A percentile compares a stretch with the other conserved stretches of the same genome.
Evolutionary conservation across 352 stramenopile species (phyloP).

Genomic region (Globisporangium takayamanum): DNA sequence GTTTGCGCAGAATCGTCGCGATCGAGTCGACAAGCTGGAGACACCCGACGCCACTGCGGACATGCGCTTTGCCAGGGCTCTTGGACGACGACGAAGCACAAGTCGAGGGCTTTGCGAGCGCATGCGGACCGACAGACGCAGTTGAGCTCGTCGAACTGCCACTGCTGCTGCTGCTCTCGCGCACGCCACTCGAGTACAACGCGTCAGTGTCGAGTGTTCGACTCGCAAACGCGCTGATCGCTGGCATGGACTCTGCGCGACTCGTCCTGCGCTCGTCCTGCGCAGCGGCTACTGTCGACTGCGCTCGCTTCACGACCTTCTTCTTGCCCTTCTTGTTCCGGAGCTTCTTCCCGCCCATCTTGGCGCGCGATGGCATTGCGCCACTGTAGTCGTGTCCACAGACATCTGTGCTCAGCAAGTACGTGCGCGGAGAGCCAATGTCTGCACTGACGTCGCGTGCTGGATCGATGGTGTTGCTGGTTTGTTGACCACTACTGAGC

Average conservation of each 20-base stretch:
- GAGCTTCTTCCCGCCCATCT: constrained; percentile 33
- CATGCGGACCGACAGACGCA: background rate
- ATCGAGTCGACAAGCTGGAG: constrained; percentile 10
- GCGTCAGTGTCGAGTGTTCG: background rate
- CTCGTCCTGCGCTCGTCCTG: background rate
- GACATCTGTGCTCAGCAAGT: background rate
- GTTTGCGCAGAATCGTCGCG: constrained; percentile 10
- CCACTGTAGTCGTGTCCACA: background rate
- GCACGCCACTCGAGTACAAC: background rate
- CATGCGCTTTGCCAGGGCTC: no score
- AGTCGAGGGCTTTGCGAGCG: background rate
- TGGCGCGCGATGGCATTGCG: constrained; percentile 15
- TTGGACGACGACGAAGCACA: background rate
- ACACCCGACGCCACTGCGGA: background rate
- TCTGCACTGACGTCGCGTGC: background rate
- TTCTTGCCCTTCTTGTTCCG: constrained; percentile 19
- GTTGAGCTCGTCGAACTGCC: constrained; percentile 1
- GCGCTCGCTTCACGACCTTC: constrained; percentile 2
- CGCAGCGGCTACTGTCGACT: background rate
- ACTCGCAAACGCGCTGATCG: background rate
- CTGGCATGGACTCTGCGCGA: constrained; percentile 4
- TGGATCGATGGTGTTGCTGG: background rate
- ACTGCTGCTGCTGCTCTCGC: constrained; percentile 8
- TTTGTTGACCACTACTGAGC: background rate
- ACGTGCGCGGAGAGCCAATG: background rate